Evolutionary conservation across 306 rosid species (phyloP).

Genomic region (Datisca glomerata): DNA sequence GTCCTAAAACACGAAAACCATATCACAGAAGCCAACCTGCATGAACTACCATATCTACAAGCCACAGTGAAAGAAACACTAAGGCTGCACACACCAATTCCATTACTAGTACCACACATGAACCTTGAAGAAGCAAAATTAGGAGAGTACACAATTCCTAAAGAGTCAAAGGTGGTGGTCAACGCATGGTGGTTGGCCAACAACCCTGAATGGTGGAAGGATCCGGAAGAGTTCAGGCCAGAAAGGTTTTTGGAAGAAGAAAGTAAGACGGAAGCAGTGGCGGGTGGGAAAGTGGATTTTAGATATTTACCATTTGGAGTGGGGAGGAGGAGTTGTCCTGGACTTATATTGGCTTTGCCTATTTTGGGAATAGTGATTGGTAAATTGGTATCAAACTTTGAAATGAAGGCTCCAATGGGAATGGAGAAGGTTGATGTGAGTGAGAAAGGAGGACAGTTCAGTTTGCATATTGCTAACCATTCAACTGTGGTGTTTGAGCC

Average conservation of each 20-base stretch:
- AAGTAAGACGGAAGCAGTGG: slow-evolving; percentile 34
- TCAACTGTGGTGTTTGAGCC: slow-evolving; percentile 35
- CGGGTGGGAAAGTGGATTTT: slow-evolving; percentile 58
- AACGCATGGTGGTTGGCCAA: slow-evolving; percentile 90
- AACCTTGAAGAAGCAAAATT: slow-evolving; percentile 74
- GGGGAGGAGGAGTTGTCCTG: slow-evolving; percentile 89
- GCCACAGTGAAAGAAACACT: slow-evolving; percentile 68
- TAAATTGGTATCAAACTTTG: slow-evolving; percentile 45
- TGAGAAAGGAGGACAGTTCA: slow-evolving; percentile 72
- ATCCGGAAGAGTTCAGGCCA: slow-evolving; percentile 64
- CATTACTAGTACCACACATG: slow-evolving; percentile 78
- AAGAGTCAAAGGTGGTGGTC: slow-evolving; percentile 68
- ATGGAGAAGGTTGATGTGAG: slow-evolving; percentile 38
- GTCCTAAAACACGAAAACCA: slow-evolving; percentile 38
- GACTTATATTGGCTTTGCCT: slow-evolving; percentile 71
- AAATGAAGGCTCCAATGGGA: slow-evolving; percentile 29
- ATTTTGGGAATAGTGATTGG: slow-evolving; percentile 52
- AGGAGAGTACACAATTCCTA: slow-evolving; percentile 53
- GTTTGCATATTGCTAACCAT: slow-evolving; percentile 63
- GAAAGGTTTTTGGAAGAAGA: slow-evolving; percentile 79
- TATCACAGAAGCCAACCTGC: slow-evolving; percentile 59
- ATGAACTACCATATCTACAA: slow-evolving; percentile 49
- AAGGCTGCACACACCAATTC: slow-evolving; percentile 67
- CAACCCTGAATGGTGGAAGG: slow-evolving; percentile 63
- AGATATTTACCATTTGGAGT: too few species aligned